Evolutionary conservation across 805 yeast species (phyloP), one percentile per base, ranked within the genome.

Genomic region (Naumovozyma baii): DNA sequence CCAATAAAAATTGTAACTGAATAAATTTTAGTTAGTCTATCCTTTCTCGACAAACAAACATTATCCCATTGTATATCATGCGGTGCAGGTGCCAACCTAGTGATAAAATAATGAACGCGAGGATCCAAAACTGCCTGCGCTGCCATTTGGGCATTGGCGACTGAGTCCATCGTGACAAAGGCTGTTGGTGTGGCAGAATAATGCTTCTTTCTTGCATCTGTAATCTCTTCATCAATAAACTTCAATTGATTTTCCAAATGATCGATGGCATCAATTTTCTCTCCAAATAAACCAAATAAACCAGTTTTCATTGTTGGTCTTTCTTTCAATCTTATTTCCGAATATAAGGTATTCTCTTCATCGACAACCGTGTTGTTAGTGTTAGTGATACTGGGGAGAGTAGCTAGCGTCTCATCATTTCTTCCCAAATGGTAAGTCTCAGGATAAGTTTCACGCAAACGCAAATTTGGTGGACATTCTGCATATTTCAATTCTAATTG

Each of bases 81-180:
- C 3, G 97, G 97, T 1, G 97, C 94, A 0, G 97, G 97, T 0
- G 97, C 97, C 41, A 87, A 64, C 31, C 74, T 68, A 3, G 95
- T 83, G 28, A 88, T 83, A 39, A 92, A 66, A 42, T 78, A 83
- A 55, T 83, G 80, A 5, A 92, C 86, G 41, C 83, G 73, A 0
- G 96, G 96, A 55, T 88, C 96, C 42, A 92, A 60, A 0, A 90
- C 88, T 0, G 96, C 92, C 59, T 92, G 98, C 0, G 96, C 96
- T 20, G 92, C 80, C 84, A 87, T 81, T 59, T 90, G 98, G 2
- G 97, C 96, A 48, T 87, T 80, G 0, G 96, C 95, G 3, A 87
- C 96, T 0, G 92, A 74, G 47, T 84, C 90, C 95, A 90, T 83
- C 0, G 97, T 92, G 7, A 90, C 77, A 61, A 90, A 90, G 0